Base-by-base conservation (phyloP, 108 stramenopile genomes). In the Conticribra guillardii region DNA sequence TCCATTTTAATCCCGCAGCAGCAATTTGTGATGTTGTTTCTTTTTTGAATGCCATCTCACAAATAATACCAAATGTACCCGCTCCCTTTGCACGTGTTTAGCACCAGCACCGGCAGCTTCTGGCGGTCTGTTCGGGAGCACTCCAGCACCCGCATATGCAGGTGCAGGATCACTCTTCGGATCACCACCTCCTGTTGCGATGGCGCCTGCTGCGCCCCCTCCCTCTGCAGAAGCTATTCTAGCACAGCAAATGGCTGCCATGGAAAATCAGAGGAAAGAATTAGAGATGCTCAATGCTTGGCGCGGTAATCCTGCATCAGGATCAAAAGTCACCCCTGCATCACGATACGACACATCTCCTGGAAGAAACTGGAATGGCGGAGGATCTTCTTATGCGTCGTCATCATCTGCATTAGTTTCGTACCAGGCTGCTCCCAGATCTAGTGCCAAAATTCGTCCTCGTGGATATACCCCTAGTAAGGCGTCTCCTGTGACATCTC, bases 201-300 rank as follows among this genome's bases (percentile, higher is more conserved):
- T 80, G 22, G 74, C 80, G 29, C 69, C 78, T 14, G 31, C 50
- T 22, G 49, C 67, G 24, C 74, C 79, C n/a, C 49, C 90, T 53
- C 89, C 87, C 16, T 77, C 83, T 8, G 84, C 86, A 16, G 87
- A 90, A 45, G 89, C 88, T 53, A 59, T 87, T 2, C 69, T 93
- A 17, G 83, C 82, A 32, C 82, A 90, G 47, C 87, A 91, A 79
- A 54, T 96, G 26, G 87, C 87, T 23, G 89, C 90, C 47, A 64
- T 96, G 2, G 89, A 91, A 31, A 82, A 79, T 24, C 86, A 91
- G 70, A 79, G 74, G 28, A 87, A 91, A 64, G 87, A 92, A 74
- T 45, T 91, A 60, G 86, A 91, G 69, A 74, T 90, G 52, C 54
- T 65, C 0, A 86, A 91, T 44, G 85, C 84, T 15, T 94, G 90